Conservation (phyloP, 805 yeast genomes). For the Spathaspora passalidarum region DNA sequence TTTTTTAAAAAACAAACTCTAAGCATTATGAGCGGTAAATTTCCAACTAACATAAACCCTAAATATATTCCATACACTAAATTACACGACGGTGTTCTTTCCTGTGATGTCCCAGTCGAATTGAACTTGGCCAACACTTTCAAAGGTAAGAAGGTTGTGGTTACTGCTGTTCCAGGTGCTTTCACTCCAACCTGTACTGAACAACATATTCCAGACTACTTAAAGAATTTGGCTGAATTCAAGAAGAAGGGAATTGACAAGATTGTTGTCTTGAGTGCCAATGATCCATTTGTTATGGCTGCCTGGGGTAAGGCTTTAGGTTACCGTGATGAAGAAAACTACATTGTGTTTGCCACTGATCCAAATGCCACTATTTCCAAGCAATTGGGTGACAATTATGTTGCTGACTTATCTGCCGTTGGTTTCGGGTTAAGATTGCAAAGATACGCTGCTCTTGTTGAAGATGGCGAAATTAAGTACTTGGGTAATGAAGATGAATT, state of each 20-base stretch:
- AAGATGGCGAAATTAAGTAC: conserved; percentile 40
- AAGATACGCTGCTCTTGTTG: conserved; percentile 72
- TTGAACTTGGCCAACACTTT: conserved; percentile 33
- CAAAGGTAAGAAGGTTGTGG: conserved; percentile 53
- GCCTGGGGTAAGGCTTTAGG: conserved; percentile 50
- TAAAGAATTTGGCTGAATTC: conserved; percentile 46
- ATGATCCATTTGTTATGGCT: conserved; percentile 41
- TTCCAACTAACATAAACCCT: conserved; percentile 35
- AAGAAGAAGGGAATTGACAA: conserved; percentile 30
- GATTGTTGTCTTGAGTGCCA: conserved; percentile 36
- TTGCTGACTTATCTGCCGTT: conserved; percentile 43
- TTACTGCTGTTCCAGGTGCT: conserved; percentile 83
- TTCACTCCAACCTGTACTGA: conserved; percentile 62
- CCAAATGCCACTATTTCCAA: conserved; percentile 32
- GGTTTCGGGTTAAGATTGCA: conserved; percentile 39
- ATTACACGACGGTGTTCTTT: conserved; percentile 30
- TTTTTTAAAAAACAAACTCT: background rate
- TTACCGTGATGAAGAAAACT: conserved; percentile 28
- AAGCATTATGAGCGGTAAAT: conserved; percentile 19
- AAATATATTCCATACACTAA: conserved; percentile 42
- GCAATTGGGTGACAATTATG: conserved; percentile 50
- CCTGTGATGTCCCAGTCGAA: conserved; percentile 37
- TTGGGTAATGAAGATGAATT: conserved; percentile 25
- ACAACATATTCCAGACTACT: conserved; percentile 37
- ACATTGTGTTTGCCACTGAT: conserved; percentile 39